Conservation (phyloP, 2,329 filamentous ascomycete species). For the Zymoseptoria crescenta region DNA sequence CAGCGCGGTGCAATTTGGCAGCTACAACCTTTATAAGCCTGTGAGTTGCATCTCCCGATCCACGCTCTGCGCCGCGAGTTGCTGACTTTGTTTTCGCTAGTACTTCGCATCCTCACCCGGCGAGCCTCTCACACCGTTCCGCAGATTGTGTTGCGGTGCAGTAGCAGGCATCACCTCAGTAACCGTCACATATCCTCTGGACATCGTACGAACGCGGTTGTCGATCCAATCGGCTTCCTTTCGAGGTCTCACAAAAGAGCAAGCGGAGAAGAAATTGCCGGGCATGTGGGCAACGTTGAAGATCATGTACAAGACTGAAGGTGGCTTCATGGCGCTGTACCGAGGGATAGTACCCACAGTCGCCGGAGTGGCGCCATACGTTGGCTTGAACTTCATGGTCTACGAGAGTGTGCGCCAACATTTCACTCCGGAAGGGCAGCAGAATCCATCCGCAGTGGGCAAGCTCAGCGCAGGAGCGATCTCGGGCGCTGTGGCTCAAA, state of each 20-base stretch:
- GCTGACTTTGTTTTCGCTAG: slow-evolving; percentile 28
- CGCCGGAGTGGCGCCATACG: slow-evolving; percentile 91
- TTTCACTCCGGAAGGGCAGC: slow-evolving; percentile 79
- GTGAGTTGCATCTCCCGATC: slow-evolving; percentile 45
- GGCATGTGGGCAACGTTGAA: slow-evolving; percentile 86
- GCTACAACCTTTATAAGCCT: slow-evolving; percentile 94
- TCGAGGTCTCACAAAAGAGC: slow-evolving; percentile 58
- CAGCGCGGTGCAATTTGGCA: slow-evolving; percentile 95
- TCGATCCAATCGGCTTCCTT: slow-evolving; percentile 98
- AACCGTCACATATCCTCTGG: slow-evolving; percentile 87
- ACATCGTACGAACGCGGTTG: slow-evolving; percentile 90
- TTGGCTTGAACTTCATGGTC: slow-evolving; percentile 97
- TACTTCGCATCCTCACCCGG: slow-evolving; percentile 72
- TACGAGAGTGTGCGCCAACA: slow-evolving; percentile 83
- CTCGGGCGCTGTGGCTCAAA: slow-evolving; percentile 93
- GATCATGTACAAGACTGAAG: slow-evolving; percentile 84
- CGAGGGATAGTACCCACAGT: slow-evolving; percentile 90
- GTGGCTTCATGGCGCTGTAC: slow-evolving; percentile 78
- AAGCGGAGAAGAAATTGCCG: slow-evolving; percentile 55
- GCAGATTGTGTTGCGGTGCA: slow-evolving; percentile 81
- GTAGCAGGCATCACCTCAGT: slow-evolving; percentile 93
- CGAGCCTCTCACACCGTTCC: slow-evolving; percentile 62
- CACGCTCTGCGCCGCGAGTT: neutral
- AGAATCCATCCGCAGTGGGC: slow-evolving; percentile 68
- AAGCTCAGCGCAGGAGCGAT: slow-evolving; percentile 87